Percentiles rank a stretch among this genome's conserved stretches.
Conservation (phyloP, 2,329 filamentous ascomycete species). For the Colletotrichum plurivorum region DNA sequence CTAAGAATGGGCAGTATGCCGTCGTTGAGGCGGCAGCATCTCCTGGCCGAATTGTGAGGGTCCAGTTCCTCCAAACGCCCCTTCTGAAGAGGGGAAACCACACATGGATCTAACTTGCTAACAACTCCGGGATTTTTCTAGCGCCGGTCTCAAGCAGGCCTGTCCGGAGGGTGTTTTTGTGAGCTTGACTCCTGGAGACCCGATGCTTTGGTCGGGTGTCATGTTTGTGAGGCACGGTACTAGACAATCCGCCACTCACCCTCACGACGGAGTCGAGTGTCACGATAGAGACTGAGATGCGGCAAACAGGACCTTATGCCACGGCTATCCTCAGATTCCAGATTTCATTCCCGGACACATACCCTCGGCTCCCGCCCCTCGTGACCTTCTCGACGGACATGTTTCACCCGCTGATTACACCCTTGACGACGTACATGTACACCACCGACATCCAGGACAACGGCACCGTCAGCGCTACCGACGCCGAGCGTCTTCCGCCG, state of each 20-base stretch:
- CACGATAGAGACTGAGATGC: slow-evolving; percentile 24
- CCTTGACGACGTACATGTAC: slow-evolving; percentile 95
- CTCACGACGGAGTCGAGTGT: not conserved
- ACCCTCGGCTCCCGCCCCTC: slow-evolving; percentile 84
- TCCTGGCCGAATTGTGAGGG: slow-evolving; percentile 83
- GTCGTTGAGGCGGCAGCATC: slow-evolving; percentile 79
- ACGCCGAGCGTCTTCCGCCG: slow-evolving; percentile 86
- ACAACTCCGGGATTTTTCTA: slow-evolving; percentile 54
- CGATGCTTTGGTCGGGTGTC: slow-evolving; percentile 89
- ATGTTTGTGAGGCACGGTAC: slow-evolving; percentile 91
- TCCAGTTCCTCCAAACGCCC: slow-evolving; percentile 1
- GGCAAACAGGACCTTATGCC: slow-evolving; percentile 82
- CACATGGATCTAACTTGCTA: slow-evolving; percentile 10
- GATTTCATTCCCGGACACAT: slow-evolving; percentile 86
- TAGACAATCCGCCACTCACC: slow-evolving; percentile 10
- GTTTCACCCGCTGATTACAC: slow-evolving; percentile 94
- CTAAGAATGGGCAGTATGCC: slow-evolving; percentile 63
- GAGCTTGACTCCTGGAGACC: slow-evolving; percentile 84
- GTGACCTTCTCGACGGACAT: slow-evolving; percentile 93
- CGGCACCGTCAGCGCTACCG: slow-evolving; percentile 85
- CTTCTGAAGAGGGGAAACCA: slow-evolving; percentile 42
- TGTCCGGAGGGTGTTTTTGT: slow-evolving; percentile 91
- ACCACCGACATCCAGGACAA: slow-evolving; percentile 82
- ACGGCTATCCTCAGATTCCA: slow-evolving; percentile 91
- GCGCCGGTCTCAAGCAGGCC: slow-evolving; percentile 83